These are phyloP conservation scores for Hylodesmum podocarpum DNA, from an alignment of 306 rosid species.

Conservation along the genomic window DNA sequence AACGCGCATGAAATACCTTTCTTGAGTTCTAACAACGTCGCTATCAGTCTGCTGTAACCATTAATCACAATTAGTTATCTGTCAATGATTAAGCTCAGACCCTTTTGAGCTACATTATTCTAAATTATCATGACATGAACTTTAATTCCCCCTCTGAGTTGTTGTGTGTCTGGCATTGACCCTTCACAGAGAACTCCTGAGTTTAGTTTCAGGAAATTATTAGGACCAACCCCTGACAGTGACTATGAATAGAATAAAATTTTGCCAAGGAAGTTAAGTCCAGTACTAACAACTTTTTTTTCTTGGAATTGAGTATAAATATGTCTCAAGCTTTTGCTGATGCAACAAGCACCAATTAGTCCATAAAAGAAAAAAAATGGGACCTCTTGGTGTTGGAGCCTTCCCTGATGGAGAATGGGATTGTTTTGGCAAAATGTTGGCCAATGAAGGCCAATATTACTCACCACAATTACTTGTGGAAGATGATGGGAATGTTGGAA, in stretches of 20 bases:
- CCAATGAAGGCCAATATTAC: constrained; percentile 24
- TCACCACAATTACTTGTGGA: not conserved
- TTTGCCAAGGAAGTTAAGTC: constrained; percentile 41
- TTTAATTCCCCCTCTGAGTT: constrained; percentile 46
- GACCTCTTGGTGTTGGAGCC: constrained; percentile 58
- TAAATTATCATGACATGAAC: constrained; percentile 39
- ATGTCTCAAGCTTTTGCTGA: constrained; percentile 23
- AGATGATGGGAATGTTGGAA: constrained; percentile 23
- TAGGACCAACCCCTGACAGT: constrained; percentile 40
- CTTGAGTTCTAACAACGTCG: not conserved
- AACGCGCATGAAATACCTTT: not conserved
- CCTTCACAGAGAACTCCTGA: constrained; percentile 53
- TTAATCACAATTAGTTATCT: constrained; percentile 22
- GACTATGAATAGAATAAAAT: constrained; percentile 36
- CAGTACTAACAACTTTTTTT: constrained; percentile 4
- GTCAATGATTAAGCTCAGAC: constrained; percentile 41
- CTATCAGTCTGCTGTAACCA: not conserved
- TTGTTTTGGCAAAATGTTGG: constrained; percentile 39
- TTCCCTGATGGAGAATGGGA: constrained; percentile 73
- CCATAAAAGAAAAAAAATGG: constrained; percentile 37
- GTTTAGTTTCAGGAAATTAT: constrained; percentile 45
- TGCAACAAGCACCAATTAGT: not conserved
- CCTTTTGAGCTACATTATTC: constrained; percentile 8
- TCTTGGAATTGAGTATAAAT: constrained; percentile 36
- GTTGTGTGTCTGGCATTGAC: constrained; percentile 45